Base-by-base conservation (phyloP, 441 rosid species). In the Sinapis alba region DNA sequence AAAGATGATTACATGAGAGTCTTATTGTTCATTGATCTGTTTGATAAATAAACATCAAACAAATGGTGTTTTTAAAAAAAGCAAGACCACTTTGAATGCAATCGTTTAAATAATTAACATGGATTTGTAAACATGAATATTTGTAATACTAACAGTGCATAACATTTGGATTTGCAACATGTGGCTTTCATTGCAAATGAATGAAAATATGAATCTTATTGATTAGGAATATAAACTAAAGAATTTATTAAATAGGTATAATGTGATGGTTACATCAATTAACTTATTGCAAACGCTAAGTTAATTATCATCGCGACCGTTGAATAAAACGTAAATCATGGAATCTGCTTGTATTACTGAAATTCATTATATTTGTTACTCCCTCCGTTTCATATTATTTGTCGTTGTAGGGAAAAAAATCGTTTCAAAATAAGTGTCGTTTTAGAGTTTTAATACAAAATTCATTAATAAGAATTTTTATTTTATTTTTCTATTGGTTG, bases 1-100 rank as follows among this genome's bases (percentile, higher is more conserved):
- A 59, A 67, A 72, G 73, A 71, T 77, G 80, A 78, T 78, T 66
- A 59, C 12, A n/a, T n/a, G n/a, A 23, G 38, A 19, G 77, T 78
- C 69, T 77, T 78, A 64, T 77, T 78, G 77, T 65, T 78, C 73
- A 66, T 23, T 38, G 45, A 65, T 63, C 58, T 65, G 47, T 71
- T 77, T 71, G 58, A 72, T 27, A 72, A 78, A 72, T 27, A 19
- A 62, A 63, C 54, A 34, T 62, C 62, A 51, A 63, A 53, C 6
- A 13, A 30, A 36, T 66, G 38, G 21, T 60, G 21, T 59, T 65
- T 54, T 34, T 34, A 24, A 36, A 2, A 23, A 47, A 71, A 60
- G 60, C 50, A 51, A 59, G 34, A 72, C 67, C 58, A 67, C 70
- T 66, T 66, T 62, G 69, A 67, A 72, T 78, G 73, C 62, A 59